Percentiles rank a stretch among this genome's conserved stretches.
phyloP scores from a whole-genome alignment of 1,284 basidiomycete genomes.

The Hymenochaete sp. region DNA sequence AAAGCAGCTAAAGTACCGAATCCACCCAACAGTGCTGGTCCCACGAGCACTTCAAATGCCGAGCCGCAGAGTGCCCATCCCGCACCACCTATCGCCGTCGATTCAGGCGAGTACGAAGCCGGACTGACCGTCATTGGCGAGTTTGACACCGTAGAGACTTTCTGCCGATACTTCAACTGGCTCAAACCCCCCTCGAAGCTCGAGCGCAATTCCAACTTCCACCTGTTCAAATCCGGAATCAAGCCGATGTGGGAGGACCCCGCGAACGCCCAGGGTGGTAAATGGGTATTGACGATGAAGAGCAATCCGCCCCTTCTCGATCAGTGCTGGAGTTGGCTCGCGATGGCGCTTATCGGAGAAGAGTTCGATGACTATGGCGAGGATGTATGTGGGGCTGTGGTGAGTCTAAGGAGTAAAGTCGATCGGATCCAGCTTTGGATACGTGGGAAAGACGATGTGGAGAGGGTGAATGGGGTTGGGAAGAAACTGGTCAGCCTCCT shows the following conservation, averaged over 20 bases:
- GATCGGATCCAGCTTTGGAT: slow-evolving; percentile 90
- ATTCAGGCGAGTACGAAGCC: slow-evolving; percentile 67
- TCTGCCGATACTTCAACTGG: slow-evolving; percentile 94
- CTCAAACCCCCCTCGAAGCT: slow-evolving; percentile 84
- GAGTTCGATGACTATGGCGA: slow-evolving; percentile 74
- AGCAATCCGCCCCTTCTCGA: slow-evolving; percentile 74
- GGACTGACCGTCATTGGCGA: slow-evolving; percentile 71
- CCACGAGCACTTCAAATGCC: too few relatives aligned
- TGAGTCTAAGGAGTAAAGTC: slow-evolving; percentile 78
- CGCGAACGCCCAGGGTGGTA: slow-evolving; percentile 84
- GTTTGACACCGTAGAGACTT: slow-evolving; percentile 81
- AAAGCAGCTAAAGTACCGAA: slow-evolving; percentile 68
- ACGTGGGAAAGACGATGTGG: slow-evolving; percentile 72
- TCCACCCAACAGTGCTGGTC: too few relatives aligned
- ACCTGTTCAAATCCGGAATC: slow-evolving; percentile 86
- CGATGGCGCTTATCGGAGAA: slow-evolving; percentile 87
- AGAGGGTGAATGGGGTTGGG: slow-evolving; percentile 76
- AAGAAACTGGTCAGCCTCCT: slow-evolving; percentile 73
- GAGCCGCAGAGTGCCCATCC: slow-evolving; percentile 26
- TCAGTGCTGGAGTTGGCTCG: slow-evolving; percentile 83
- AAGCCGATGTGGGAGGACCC: slow-evolving; percentile 97
- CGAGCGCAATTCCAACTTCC: slow-evolving; percentile 85
- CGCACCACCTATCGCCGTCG: slow-evolving; percentile 37
- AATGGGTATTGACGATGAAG: slow-evolving; percentile 92
- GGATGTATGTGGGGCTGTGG: slow-evolving; percentile 86